Evolutionary conservation across 352 stramenopile species (phyloP).

Genomic region (Globisporangium radiosum): DNA sequence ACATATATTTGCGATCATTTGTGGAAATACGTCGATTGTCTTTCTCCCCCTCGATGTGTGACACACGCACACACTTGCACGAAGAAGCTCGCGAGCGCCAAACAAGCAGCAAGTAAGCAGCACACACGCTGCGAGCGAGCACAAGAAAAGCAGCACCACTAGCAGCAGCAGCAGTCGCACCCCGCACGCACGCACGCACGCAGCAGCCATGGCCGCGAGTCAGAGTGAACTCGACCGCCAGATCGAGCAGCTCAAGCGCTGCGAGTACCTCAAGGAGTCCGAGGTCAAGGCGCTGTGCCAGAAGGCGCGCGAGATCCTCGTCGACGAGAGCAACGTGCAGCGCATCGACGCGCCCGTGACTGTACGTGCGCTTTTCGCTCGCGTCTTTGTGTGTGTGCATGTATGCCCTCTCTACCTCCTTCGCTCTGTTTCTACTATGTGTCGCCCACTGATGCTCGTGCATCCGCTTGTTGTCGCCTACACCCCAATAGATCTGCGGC

Average conservation of each 20-base stretch:
- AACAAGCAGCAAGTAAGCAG: too few relatives aligned
- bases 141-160: too few relatives aligned
- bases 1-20: too few relatives aligned
- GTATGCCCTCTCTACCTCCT: not conserved
- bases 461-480: too few relatives aligned
- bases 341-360: conserved; percentile 98
- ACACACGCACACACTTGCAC: too few relatives aligned
- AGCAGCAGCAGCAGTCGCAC: too few relatives aligned
- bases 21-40: too few relatives aligned
- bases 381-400: not conserved
- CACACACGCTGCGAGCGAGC: too few relatives aligned
- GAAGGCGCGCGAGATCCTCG: conserved; percentile 97
- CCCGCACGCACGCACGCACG: not conserved
- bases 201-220: conserved; percentile 54
- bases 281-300: conserved; percentile 98
- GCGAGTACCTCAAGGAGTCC: conserved; percentile 97
- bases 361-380: conserved; percentile 48
- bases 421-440: not conserved
- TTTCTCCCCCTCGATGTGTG: too few relatives aligned
- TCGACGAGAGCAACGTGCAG: conserved; percentile 99
- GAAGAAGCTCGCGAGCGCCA: too few relatives aligned
- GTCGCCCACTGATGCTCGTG: too few relatives aligned
- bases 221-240: conserved; percentile 83
- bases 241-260: conserved; percentile 91
- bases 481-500: conserved; percentile 91